phyloP scores from a whole-genome alignment of 805 yeast species.

The Starmerella roubikii region DNA sequence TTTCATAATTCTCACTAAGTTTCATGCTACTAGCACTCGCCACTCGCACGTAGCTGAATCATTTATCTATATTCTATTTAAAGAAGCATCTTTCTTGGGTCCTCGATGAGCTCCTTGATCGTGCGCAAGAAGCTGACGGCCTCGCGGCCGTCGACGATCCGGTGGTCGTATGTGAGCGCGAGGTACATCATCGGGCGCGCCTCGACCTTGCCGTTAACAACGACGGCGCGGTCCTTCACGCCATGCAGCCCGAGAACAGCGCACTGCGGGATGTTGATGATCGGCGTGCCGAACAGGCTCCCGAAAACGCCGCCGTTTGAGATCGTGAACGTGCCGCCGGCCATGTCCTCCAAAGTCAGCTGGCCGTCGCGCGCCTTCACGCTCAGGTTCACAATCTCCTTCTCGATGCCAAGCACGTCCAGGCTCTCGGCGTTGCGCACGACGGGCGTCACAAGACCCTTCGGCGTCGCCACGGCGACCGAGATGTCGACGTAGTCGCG shows the following conservation, averaged over 20 bases:
- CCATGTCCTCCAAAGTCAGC: conserved; percentile 93
- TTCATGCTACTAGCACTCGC: too few species aligned
- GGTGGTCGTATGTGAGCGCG: conserved; percentile 96
- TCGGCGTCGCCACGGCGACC: conserved; percentile 96
- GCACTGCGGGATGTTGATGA: conserved; percentile 95
- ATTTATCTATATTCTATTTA: neutral
- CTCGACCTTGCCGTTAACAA: conserved; percentile 89
- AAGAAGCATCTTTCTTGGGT: conserved; percentile 94
- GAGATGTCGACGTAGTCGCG: conserved; percentile 95
- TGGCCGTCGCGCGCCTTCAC: conserved; percentile 93
- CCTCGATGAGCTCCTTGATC: conserved; percentile 92
- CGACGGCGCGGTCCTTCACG: conserved; percentile 93
- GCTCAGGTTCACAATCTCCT: conserved; percentile 70
- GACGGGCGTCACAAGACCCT: conserved; percentile 96
- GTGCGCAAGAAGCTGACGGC: conserved; percentile 95
- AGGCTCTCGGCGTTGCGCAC: conserved; percentile 92
- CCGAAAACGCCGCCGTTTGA: conserved; percentile 99
- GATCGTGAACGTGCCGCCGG: conserved; percentile 98
- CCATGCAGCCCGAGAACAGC: conserved; percentile 97
- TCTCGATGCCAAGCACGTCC: conserved; percentile 76
- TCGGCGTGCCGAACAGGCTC: conserved; percentile 94
- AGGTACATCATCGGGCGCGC: conserved; percentile 99
- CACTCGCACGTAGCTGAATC: too few species aligned
- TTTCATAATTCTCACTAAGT: too few species aligned
- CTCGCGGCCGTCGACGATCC: conserved; percentile 96